Base-by-base conservation (phyloP, 2,329 filamentous ascomycete genomes). In the Lasiodiplodia citricola region DNA sequence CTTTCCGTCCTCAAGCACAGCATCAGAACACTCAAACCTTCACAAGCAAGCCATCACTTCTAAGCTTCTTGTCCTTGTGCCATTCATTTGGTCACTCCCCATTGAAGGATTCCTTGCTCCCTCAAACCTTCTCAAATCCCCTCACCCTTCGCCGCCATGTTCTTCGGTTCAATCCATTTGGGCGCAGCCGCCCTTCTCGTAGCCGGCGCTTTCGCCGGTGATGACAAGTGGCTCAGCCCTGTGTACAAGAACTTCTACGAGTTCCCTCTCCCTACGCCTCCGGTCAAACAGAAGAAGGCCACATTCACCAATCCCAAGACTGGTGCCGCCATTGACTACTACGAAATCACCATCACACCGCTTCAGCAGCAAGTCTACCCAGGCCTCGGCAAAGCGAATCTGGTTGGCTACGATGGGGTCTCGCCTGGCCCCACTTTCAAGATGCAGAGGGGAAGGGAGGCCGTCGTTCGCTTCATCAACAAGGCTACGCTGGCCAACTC, bases 381-480 rank as follows among this genome's bases (percentile, higher is more conserved):
- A 3, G 74, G 80, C 62, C 76, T 83, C 10, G 75, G 75, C 6
- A 72, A 75, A 18, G 80, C 83, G 1, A 73, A 77, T 11, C 68
- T 84, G 37, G 75, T 81, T 25, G 86, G 87, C 7, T 88, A 88
- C 70, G 84, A 88, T 78, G 87, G 86, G 16, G 82, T 84, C 8
- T 79, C 81, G 4, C 86, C 87, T 7, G 87, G 87, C 0, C 86
- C 86, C 7, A 87, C 83, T 1, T 84, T 87, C 70, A 74, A 82
- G 44, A 80, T 87, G 69, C 78, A 80, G 6, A 77, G 79, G 67
- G 85, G 85, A 0, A 80, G 81, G 21, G 85, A 88, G 76, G 83
- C 82, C 2, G 81, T 88, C 2, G 83, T 88, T 8, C 81, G 87
- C 38, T 84, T 87, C 71, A 80, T 84, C 71, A 88, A 88, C 75